phyloP scores from a whole-genome alignment of 169 alveolate genomes.

The Plasmodium relictum region DNA sequence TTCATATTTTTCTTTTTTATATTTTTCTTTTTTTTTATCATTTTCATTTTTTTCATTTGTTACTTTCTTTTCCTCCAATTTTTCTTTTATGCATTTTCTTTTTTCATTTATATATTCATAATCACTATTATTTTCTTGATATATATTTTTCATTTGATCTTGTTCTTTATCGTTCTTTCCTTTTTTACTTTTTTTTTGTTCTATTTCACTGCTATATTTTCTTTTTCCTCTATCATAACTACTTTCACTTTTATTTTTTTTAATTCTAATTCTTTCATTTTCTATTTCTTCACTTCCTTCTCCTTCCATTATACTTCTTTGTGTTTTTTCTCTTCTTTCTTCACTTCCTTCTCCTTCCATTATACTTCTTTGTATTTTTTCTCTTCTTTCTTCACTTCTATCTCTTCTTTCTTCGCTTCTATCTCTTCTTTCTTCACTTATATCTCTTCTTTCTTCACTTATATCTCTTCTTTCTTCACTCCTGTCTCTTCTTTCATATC shows the following conservation, averaged over 20 bases:
- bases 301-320: not conserved
- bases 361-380: not conserved
- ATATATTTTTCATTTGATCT: too few relatives aligned
- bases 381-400: not conserved
- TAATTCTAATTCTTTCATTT: not conserved
- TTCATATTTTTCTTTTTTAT: not conserved
- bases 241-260: not conserved
- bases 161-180: not conserved
- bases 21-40: not conserved
- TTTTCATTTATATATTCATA: not conserved
- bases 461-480: not conserved
- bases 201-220: not conserved
- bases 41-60: conserved; percentile 7
- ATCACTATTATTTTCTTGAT: not conserved
- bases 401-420: not conserved
- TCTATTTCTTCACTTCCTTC: not conserved
- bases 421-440: not conserved
- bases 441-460: not conserved
- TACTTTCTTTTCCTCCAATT: not conserved
- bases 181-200: not conserved
- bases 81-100: not conserved
- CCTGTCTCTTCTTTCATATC: not conserved
- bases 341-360: not conserved
- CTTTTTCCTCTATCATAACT: conserved; percentile 4
- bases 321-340: not conserved